phyloP scores from a whole-genome alignment of 2,329 filamentous ascomycete genomes.

The Diaporthe citriasiana region DNA sequence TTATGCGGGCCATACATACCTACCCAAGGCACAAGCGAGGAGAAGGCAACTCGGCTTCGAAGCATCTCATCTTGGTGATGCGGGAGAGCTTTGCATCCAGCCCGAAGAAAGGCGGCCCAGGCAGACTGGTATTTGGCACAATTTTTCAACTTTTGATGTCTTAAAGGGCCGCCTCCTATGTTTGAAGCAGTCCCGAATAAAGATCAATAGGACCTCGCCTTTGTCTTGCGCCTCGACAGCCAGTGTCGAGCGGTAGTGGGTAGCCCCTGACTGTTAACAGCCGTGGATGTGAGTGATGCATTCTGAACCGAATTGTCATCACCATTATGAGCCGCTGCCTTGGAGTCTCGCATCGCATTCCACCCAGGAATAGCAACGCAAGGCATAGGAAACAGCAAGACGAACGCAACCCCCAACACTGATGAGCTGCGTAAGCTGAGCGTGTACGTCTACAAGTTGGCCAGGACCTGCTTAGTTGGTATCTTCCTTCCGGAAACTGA shows the following conservation, averaged over 20 bases:
- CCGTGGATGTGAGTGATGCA: not conserved
- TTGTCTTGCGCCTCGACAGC: constrained; percentile 5
- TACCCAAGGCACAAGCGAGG: not conserved
- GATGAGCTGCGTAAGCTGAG: not conserved
- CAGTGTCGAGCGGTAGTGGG: not conserved
- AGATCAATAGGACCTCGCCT: not conserved
- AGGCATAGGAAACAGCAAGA: not conserved
- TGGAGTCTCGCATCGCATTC: too few species aligned
- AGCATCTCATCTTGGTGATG: not conserved
- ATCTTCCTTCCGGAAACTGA: not conserved
- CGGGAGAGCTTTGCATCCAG: not conserved
- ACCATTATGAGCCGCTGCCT: not conserved
- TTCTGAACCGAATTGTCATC: not conserved
- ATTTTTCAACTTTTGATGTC: not conserved
- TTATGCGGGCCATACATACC: not conserved
- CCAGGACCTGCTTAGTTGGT: not conserved
- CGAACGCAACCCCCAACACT: not conserved
- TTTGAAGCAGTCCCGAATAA: too few species aligned
- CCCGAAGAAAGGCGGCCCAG: not conserved
- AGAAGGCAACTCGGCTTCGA: not conserved
- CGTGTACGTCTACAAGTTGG: not conserved
- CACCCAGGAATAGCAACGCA: too few species aligned
- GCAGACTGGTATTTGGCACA: not conserved
- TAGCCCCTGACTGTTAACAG: not conserved
- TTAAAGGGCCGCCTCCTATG: not conserved